Conservation (phyloP, 441 rosid genomes). For the Brassica balearica region DNA sequence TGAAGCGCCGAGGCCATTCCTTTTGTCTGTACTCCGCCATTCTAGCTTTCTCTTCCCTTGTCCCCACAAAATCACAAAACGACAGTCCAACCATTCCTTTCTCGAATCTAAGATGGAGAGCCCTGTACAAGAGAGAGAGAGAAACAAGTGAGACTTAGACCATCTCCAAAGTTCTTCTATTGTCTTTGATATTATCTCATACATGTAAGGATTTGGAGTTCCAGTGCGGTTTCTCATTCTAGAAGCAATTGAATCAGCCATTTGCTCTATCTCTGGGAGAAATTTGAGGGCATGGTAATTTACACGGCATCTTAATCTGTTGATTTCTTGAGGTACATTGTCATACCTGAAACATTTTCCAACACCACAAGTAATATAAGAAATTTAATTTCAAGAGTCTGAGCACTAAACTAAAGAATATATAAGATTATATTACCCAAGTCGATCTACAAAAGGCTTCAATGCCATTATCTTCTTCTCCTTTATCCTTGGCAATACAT, state of each 20-base stretch:
- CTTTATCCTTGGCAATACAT: slow-evolving; percentile 93
- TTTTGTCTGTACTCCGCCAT: slow-evolving; percentile 95
- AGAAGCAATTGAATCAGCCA: slow-evolving; percentile 88
- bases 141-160: slow-evolving; percentile 1
- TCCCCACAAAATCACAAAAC: slow-evolving; percentile 96
- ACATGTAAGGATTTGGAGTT: slow-evolving; percentile 86
- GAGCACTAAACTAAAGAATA: slow-evolving; percentile 1
- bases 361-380: slow-evolving; percentile 29
- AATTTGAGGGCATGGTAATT: slow-evolving; percentile 98
- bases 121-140: slow-evolving; percentile 61
- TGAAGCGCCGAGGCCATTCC: slow-evolving; percentile 99
- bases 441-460: slow-evolving; percentile 98
- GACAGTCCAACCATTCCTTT: slow-evolving; percentile 99
- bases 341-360: slow-evolving; percentile 69
- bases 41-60: slow-evolving; percentile 93
- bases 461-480: slow-evolving; percentile 99
- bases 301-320: slow-evolving; percentile 97
- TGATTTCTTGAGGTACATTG: slow-evolving; percentile 96
- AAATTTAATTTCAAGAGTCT: slow-evolving; percentile 12
- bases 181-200: slow-evolving; percentile 41
- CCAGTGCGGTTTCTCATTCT: slow-evolving; percentile 98
- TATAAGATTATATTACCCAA: slow-evolving; percentile 61
- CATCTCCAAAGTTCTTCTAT: slow-evolving; percentile 32
- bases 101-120: slow-evolving; percentile 99
- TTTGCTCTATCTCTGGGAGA: slow-evolving; percentile 88